Percentiles rank a stretch among this genome's conserved stretches.
These are phyloP conservation scores for Peribolospora baueri DNA, from an alignment of 768 basidiomycete species.

Conservation along the genomic window DNA sequence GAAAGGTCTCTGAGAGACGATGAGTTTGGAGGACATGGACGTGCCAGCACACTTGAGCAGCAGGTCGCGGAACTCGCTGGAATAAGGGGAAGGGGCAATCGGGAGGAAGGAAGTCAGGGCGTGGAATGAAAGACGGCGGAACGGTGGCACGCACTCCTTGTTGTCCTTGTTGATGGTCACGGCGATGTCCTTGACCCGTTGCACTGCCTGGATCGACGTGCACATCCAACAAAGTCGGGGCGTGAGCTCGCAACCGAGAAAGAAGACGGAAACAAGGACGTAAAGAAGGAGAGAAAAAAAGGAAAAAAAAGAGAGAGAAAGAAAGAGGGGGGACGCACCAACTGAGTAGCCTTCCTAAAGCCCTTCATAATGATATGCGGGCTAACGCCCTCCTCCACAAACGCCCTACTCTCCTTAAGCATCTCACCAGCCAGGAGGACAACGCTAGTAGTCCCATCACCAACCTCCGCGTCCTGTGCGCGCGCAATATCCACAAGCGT, in stretches of 20 bases:
- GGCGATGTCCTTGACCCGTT: conserved; percentile 71
- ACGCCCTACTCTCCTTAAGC: conserved; percentile 68
- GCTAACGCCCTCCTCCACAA: conserved; percentile 90
- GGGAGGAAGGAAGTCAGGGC: neutral
- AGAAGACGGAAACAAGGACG: neutral
- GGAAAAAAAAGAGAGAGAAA: neutral
- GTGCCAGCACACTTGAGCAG: conserved; percentile 91
- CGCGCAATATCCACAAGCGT: conserved; percentile 96
- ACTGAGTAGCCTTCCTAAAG: conserved; percentile 57
- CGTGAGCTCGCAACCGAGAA: neutral
- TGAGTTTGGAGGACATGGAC: conserved; percentile 99
- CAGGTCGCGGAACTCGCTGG: conserved; percentile 73
- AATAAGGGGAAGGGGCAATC: neutral
- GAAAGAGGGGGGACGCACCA: conserved; percentile 30
- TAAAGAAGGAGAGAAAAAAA: neutral
- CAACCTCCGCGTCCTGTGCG: conserved; percentile 93
- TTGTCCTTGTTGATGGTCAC: conserved; percentile 70
- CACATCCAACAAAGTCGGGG: neutral
- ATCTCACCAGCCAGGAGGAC: conserved; percentile 84
- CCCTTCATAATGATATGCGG: conserved; percentile 97
- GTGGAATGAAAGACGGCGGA: neutral
- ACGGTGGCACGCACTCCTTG: conserved; percentile 40
- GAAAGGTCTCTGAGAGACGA: conserved; percentile 95
- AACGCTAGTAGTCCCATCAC: conserved; percentile 92
- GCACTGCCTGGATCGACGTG: conserved; percentile 35